A percentile compares a stretch with the other conserved stretches of the same genome.
These are phyloP conservation scores for Kregervanrija fluxuum DNA, from an alignment of 805 yeast genomes.

Conservation along the genomic window DNA sequence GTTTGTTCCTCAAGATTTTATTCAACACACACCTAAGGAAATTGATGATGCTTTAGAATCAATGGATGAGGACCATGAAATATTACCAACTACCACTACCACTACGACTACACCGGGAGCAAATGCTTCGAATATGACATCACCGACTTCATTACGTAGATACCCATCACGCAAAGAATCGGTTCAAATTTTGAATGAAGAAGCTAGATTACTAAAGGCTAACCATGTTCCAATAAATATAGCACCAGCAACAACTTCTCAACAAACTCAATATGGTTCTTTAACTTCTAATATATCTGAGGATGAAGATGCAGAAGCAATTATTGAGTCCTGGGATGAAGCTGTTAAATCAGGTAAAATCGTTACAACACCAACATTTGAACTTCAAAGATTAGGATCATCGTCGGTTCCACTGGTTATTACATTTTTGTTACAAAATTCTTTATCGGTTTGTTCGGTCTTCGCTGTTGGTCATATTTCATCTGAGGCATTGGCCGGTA, in stretches of 20 bases:
- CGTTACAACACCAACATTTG: constrained; percentile 33
- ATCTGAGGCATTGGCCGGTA: constrained; percentile 65
- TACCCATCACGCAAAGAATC: constrained; percentile 7
- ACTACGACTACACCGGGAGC: background rate
- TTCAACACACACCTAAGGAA: constrained; percentile 17
- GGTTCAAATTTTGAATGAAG: constrained; percentile 17
- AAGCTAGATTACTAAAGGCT: constrained; percentile 21
- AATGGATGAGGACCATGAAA: constrained; percentile 17
- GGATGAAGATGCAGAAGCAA: constrained; percentile 16
- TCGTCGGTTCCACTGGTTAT: constrained; percentile 53
- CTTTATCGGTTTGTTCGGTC: constrained; percentile 68
- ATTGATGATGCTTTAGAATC: constrained; percentile 15
- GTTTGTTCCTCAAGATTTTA: constrained; percentile 45
- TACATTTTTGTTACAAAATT: constrained; percentile 65
- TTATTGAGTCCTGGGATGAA: constrained; percentile 27
- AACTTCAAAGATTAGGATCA: constrained; percentile 30
- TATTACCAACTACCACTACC: background rate
- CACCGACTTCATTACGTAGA: background rate
- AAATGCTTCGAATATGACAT: background rate
- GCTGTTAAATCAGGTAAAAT: constrained; percentile 34
- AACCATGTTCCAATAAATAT: constrained; percentile 23
- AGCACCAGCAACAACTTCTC: constrained; percentile 3
- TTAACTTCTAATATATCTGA: background rate
- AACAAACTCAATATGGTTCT: constrained; percentile 5
- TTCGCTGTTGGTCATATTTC: constrained; percentile 74